phyloP scores from a whole-genome alignment of 2,329 filamentous ascomycete genomes.

The Madurella fahalii region DNA sequence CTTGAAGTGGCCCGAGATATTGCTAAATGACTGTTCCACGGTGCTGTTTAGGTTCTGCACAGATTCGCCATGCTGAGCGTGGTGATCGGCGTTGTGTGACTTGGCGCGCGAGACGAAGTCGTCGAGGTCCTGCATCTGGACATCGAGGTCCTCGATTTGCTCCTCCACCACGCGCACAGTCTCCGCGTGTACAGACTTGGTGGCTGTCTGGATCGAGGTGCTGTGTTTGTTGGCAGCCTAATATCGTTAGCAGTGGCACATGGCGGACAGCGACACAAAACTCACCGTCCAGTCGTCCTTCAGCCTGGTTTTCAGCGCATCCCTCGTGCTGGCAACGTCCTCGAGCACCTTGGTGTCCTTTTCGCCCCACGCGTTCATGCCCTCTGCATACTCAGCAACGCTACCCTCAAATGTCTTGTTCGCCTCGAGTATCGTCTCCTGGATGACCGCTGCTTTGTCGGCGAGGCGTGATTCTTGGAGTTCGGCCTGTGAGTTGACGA shows the following conservation, averaged over 20 bases:
- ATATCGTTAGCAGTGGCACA: conserved; percentile 9
- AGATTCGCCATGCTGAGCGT: conserved; percentile 63
- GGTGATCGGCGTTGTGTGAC: conserved; percentile 73
- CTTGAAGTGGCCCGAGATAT: conserved; percentile 66
- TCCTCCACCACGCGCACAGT: conserved; percentile 86
- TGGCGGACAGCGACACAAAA: conserved; percentile 47
- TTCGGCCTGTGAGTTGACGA: conserved; percentile 72
- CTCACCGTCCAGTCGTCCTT: conserved; percentile 81
- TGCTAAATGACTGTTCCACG: conserved; percentile 69
- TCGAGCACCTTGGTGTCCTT: conserved; percentile 67
- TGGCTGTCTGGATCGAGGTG: conserved; percentile 75
- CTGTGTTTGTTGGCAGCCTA: conserved; percentile 73
- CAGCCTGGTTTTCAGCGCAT: conserved; percentile 74
- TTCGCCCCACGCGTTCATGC: conserved; percentile 70
- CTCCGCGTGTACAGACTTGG: conserved; percentile 83
- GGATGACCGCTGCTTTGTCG: conserved; percentile 58
- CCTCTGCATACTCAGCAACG: conserved; percentile 61
- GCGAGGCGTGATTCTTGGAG: conserved; percentile 68
- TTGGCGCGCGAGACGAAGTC: conserved; percentile 83
- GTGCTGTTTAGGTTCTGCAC: conserved; percentile 62
- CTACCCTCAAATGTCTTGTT: conserved; percentile 62
- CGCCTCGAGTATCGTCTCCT: conserved; percentile 61
- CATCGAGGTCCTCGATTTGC: conserved; percentile 80
- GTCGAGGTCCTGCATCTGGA: conserved; percentile 86
- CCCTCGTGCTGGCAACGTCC: conserved; percentile 67